phyloP scores from a whole-genome alignment of 202 grass and related monocot species.

The Digitaria exilis region DNA sequence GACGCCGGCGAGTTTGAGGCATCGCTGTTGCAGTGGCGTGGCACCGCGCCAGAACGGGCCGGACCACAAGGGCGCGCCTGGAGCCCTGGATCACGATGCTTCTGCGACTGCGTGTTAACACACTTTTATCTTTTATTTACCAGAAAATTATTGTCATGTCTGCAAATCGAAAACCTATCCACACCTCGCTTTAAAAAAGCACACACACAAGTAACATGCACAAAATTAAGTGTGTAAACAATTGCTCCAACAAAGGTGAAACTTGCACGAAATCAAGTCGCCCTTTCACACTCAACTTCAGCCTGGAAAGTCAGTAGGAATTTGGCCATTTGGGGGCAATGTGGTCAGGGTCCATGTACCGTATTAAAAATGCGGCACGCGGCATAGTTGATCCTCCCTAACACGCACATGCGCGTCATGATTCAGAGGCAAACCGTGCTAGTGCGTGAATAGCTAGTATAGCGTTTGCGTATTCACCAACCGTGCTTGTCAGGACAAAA shows the following conservation, averaged over 20 bases:
- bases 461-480: not conserved
- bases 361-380: constrained; percentile 2
- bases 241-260: not conserved
- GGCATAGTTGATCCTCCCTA: not conserved
- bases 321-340: constrained; percentile 17
- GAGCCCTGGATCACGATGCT: not conserved
- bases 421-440: not conserved
- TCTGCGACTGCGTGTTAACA: not conserved
- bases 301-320: not conserved
- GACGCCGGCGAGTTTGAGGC: not conserved
- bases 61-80: not conserved
- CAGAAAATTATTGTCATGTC: not conserved
- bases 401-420: not conserved
- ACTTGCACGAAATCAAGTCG: not conserved
- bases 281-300: not conserved
- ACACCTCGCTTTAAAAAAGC: not conserved
- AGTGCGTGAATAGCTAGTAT: not conserved
- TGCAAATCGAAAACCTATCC: not conserved
- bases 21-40: not conserved
- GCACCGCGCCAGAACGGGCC: not conserved
- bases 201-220: not conserved
- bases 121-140: too few species aligned
- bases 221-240: not conserved
- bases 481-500: not conserved
- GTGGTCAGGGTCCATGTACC: constrained; percentile 24